These are phyloP conservation scores for Posidonia australis DNA, from an alignment of 106 monocot genomes.

Conservation along the genomic window DNA sequence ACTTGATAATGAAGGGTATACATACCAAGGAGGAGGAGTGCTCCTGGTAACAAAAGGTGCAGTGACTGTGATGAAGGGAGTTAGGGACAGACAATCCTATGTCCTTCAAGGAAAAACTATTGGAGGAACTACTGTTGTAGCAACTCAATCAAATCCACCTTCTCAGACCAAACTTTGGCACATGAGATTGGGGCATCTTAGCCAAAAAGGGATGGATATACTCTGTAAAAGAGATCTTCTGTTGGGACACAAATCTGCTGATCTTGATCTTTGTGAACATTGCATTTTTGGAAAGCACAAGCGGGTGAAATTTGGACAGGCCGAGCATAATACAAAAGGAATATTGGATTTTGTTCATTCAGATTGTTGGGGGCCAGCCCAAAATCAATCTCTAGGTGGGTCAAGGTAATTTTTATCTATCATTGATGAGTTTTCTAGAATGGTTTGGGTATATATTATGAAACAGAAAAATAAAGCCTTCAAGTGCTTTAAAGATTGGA, in stretches of 20 bases:
- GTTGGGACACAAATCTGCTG: neutral
- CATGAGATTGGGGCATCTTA: slow-evolving; percentile 1
- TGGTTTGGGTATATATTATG: neutral
- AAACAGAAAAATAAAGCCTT: neutral
- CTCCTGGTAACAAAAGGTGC: neutral
- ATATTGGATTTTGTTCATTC: slow-evolving; percentile 2
- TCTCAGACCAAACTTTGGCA: slow-evolving; percentile 4
- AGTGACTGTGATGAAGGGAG: neutral
- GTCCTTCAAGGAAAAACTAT: neutral
- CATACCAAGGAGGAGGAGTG: neutral
- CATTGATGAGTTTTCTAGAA: slow-evolving; percentile 3
- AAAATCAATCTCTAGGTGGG: slow-evolving; percentile 2
- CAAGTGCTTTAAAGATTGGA: neutral
- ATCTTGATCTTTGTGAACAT: neutral
- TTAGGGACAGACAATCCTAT: neutral
- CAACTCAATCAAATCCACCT: neutral
- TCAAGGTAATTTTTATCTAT: slow-evolving; percentile 5
- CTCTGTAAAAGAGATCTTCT: neutral
- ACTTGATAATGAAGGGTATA: neutral
- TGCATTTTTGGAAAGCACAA: neutral
- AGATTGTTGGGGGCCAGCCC: slow-evolving; percentile 13
- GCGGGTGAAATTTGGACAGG: neutral
- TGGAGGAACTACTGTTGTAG: neutral
- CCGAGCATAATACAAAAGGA: neutral
- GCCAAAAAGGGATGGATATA: neutral